Evolutionary conservation across 2,329 filamentous ascomycete species (phyloP), one percentile per base, ranked within the genome.

Genomic region (Penicillium sp.): DNA sequence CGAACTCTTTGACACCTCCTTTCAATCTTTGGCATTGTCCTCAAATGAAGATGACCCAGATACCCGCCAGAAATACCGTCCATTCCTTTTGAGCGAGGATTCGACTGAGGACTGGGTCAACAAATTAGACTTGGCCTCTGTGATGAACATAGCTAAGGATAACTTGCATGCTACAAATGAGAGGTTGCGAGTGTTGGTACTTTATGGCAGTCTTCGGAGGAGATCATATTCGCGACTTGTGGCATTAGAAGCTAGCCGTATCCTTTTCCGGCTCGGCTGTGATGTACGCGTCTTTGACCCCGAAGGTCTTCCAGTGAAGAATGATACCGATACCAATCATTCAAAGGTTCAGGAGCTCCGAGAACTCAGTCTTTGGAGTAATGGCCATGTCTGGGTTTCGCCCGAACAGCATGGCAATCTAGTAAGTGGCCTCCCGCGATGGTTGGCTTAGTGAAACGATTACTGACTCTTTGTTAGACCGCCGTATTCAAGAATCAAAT

Each of bases 401-500:
- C 84, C 84, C 0, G 85, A 88, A 62, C 85, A 88, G 68, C 85
- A 88, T 56, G 85, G 85, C 0, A 86, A 84, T 56, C 59, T 87
- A 33, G 81, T 83, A 49, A 59, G 75, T n/a, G n/a, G n/a, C n/a
- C n/a, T n/a, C n/a, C n/a, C n/a, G n/a, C n/a, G n/a, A n/a, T n/a
- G n/a, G n/a, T n/a, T n/a, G n/a, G n/a, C n/a, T n/a, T n/a, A n/a
- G n/a, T n/a, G n/a, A n/a, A n/a, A n/a, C n/a, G n/a, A 41, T 45
- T 46, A 36, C 27, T 46, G 15, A 27, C 12, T 17, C 12, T 32
- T n/a, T n/a, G 5, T 13, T 12, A 53, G 76, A 87, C 84, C 0
- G 83, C 79, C 3, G 81, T 87, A 0, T 88, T 88, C 75, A 88
- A 88, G 57, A 85, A 86, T 57, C 84, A 88, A 57, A 87, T 88